Conservation (phyloP, 768 basidiomycete genomes). For the Mycena chlorophos region DNA sequence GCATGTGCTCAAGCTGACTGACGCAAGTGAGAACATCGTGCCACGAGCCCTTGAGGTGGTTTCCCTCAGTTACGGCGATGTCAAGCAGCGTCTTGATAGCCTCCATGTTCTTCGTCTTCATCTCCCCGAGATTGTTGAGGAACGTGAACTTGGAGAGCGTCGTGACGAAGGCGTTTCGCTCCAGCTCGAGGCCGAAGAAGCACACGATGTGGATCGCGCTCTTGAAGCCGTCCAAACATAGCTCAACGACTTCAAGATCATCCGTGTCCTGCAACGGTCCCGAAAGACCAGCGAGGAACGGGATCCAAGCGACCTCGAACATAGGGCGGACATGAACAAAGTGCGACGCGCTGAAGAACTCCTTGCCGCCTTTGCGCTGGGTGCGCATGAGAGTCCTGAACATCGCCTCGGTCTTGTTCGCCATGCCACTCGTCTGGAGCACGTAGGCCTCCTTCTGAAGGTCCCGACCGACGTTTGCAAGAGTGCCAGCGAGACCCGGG, state of each 20-base stretch:
- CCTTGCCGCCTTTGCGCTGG: slow-evolving; percentile 80
- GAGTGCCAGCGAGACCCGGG: slow-evolving; percentile 76
- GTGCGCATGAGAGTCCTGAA: slow-evolving; percentile 91
- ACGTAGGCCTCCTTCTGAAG: slow-evolving; percentile 95
- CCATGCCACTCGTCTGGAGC: slow-evolving; percentile 93
- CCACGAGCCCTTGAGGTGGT: slow-evolving; percentile 94
- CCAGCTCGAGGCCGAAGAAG: slow-evolving; percentile 95
- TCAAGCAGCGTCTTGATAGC: slow-evolving; percentile 95
- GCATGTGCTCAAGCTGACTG: slow-evolving; percentile 98
- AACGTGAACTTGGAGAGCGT: slow-evolving; percentile 97
- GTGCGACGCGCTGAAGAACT: slow-evolving; percentile 96
- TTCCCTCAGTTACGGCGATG: slow-evolving; percentile 95
- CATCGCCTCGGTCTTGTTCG: slow-evolving; percentile 93
- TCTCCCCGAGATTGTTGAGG: slow-evolving; percentile 95
- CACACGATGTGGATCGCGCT: slow-evolving; percentile 95
- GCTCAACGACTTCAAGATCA: slow-evolving; percentile 86
- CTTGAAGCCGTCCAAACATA: slow-evolving; percentile 95
- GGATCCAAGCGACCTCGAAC: slow-evolving; percentile 99
- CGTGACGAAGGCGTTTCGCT: slow-evolving; percentile 98
- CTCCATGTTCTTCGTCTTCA: slow-evolving; percentile 99
- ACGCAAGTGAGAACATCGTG: slow-evolving; percentile 95
- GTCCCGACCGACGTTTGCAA: slow-evolving; percentile 91
- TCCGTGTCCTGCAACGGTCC: slow-evolving; percentile 94
- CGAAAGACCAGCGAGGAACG: slow-evolving; percentile 93
- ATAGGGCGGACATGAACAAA: slow-evolving; percentile 96